phyloP scores from a whole-genome alignment of 768 basidiomycete genomes.

The Podaxis pistillaris region DNA sequence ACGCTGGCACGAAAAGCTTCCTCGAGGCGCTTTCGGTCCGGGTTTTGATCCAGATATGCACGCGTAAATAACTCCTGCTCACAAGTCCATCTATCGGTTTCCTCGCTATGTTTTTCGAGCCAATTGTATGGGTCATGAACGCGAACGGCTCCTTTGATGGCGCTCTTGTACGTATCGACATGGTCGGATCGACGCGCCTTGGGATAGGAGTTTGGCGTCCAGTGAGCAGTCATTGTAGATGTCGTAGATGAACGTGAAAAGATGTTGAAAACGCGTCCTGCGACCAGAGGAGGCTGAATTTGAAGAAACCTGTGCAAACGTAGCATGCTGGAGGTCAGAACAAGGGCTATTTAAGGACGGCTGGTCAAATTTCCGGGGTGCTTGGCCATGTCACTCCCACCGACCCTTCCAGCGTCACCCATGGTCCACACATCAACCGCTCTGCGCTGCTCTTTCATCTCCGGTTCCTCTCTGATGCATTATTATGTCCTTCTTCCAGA shows the following conservation, averaged over 20 bases:
- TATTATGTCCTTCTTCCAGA: background rate
- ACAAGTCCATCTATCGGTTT: constrained; percentile 65
- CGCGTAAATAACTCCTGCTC: constrained; percentile 61
- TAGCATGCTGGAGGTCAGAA: constrained; percentile 21
- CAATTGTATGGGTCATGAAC: constrained; percentile 75
- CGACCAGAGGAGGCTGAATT: background rate
- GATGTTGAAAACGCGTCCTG: constrained; percentile 23
- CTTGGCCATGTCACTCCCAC: background rate
- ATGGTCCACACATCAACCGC: background rate
- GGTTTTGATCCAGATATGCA: constrained; percentile 58
- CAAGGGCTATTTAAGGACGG: constrained; percentile 7
- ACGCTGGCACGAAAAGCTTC: constrained; percentile 48
- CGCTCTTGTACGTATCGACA: constrained; percentile 68
- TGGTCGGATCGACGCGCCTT: constrained; percentile 62
- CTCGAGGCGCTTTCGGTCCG: constrained; percentile 57
- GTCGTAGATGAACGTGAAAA: constrained; percentile 24
- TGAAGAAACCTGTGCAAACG: constrained; percentile 17
- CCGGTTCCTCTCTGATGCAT: background rate
- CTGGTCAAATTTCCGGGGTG: background rate
- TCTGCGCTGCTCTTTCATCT: background rate
- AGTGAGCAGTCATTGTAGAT: constrained; percentile 41
- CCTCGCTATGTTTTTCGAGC: constrained; percentile 63
- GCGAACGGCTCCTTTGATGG: constrained; percentile 54
- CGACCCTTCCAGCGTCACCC: background rate
- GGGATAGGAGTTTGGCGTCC: constrained; percentile 63